These are phyloP conservation scores for Musa beccarii DNA, from an alignment of 176 grass and related monocot species.

Conservation along the genomic window DNA sequence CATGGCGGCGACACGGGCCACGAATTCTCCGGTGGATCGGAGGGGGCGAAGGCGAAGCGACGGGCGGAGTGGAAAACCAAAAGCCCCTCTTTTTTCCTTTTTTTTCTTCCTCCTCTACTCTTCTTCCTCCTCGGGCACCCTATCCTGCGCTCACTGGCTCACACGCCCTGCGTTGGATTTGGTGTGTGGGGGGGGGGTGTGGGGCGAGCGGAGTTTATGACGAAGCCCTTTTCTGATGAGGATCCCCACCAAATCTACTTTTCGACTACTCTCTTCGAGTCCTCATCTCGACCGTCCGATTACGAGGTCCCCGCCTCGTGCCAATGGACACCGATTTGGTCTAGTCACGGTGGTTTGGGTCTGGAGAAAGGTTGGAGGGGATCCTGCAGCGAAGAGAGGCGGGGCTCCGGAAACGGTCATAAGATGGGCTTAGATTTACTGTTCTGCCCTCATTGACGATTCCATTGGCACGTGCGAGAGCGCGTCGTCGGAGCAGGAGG, in stretches of 20 bases:
- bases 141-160: not conserved
- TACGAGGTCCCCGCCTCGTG: too few species aligned
- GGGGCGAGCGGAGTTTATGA: not conserved
- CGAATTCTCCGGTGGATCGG: not conserved
- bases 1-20: not conserved
- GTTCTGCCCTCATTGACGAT: not conserved
- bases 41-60: not conserved
- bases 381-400: not conserved
- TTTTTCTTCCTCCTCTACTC: not conserved
- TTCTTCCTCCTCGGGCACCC: not conserved
- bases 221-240: not conserved
- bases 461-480: not conserved
- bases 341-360: not conserved
- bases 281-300: not conserved
- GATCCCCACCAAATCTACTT: not conserved
- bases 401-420: not conserved
- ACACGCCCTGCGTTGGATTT: not conserved
- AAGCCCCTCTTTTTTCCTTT: not conserved
- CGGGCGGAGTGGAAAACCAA: too few species aligned
- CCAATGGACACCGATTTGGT: too few species aligned
- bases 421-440: not conserved
- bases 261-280: not conserved
- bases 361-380: not conserved
- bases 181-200: not conserved
- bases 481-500: not conserved